Percentiles rank a stretch among this genome's conserved stretches.
phyloP scores from a whole-genome alignment of 1,139 yeast species.

The Cylindricascospora bacillispora region DNA sequence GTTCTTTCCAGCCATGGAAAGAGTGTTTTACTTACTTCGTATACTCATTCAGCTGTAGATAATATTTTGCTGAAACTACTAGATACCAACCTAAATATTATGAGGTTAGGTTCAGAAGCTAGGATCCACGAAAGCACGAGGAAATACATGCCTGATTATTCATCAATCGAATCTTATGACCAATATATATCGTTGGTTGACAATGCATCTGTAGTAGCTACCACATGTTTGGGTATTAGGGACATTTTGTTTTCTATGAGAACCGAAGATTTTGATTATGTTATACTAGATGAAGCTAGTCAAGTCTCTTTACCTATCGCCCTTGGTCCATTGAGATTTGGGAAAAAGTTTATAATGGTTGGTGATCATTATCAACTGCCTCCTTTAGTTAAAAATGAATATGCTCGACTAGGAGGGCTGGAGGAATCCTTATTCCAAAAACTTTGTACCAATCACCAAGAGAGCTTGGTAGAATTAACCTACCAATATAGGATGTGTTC shows the following conservation, averaged over 20 bases:
- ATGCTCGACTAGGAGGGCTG: conserved; percentile 48
- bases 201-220: conserved; percentile 66
- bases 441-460: conserved; percentile 60
- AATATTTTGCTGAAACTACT: conserved; percentile 67
- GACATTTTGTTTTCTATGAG: conserved; percentile 39
- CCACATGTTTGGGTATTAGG: conserved; percentile 71
- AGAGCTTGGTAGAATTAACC: conserved; percentile 58
- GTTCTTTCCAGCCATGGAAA: conserved; percentile 47
- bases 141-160: conserved; percentile 37
- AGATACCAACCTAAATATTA: conserved; percentile 35
- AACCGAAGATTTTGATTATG: conserved; percentile 65
- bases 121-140: conserved; percentile 54
- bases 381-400: conserved; percentile 59
- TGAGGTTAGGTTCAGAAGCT: conserved; percentile 44
- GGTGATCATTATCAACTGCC: conserved; percentile 94
- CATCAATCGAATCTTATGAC: conserved; percentile 31
- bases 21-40: conserved; percentile 66
- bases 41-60: conserved; percentile 94
- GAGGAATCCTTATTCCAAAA: conserved; percentile 65
- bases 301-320: conserved; percentile 87
- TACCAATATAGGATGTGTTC: conserved; percentile 87
- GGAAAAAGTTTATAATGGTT: conserved; percentile 72
- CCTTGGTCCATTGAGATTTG: conserved; percentile 70
- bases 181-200: conserved; percentile 37
- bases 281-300: conserved; percentile 93